Evolutionary conservation across 1,284 basidiomycete genomes (phyloP), one percentile per base, ranked within the genome.

Genomic region (Inonotus obliquus): DNA sequence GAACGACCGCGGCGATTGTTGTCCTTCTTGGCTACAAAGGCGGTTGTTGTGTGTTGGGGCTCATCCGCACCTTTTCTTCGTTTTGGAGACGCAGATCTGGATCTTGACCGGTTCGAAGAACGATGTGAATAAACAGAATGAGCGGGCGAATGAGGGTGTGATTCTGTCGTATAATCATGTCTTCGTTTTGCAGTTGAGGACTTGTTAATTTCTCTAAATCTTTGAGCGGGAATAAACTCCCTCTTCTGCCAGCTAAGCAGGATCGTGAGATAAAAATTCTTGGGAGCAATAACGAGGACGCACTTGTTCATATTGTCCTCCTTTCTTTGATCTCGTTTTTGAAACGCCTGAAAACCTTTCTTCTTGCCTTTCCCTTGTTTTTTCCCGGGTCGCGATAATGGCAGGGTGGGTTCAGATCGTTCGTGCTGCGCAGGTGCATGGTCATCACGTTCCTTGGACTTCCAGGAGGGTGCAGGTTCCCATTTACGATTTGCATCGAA

Each of bases 301-400:
- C 69, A 91, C 89, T 91, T 91, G 72, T 91, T 91, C 63, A 85
- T 71, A 66, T 79, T 81, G 21, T 79, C 79, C 60, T 88, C 85
- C 51, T 77, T 78, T 56, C 81, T 77, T 81, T 85, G 84, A 66
- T 86, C 86, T 55, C 85, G 79, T 57, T 70, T 72, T 63, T 71
- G 70, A 54, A 74, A 71, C 25, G 37, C 27, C 58, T 69, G 74
- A 61, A 74, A 75, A 59, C 77, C 73, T 61, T 70, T 74, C 49
- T 70, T 73, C 63, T 75, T 77, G 63, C 73, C 76, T 56, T 73
- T 69, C 29, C 67, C 64, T 61, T 68, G 66, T 59, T 72, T 73
- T 27, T 72, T 74, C 44, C 73, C 73, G 32, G 70, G 73, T 62
- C 75, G 75, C 56, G 72, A 59, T 74, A 69, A 45, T 67, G 69